Conservation (phyloP, 768 basidiomycete species). For the Lentinula boryana region DNA sequence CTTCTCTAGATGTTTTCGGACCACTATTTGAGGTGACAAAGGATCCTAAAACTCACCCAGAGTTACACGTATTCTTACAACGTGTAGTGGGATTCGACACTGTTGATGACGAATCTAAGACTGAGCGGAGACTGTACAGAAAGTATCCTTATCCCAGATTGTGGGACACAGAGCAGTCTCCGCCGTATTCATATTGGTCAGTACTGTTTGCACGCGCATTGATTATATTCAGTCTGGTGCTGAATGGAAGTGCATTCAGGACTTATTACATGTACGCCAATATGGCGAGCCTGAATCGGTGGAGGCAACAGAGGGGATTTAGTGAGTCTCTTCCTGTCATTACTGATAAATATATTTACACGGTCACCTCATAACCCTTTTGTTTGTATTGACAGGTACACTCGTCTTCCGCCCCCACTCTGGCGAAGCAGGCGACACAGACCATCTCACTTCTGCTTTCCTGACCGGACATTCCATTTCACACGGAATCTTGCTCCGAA, state of each 20-base stretch:
- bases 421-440: constrained; percentile 97
- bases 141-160: constrained; percentile 90
- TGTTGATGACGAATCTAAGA: constrained; percentile 98
- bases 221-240: not conserved
- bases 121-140: constrained; percentile 84
- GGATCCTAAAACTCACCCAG: constrained; percentile 85
- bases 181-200: constrained; percentile 94
- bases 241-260: constrained; percentile 36
- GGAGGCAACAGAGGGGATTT: constrained; percentile 84
- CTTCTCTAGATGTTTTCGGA: constrained; percentile 71
- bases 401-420: constrained; percentile 96
- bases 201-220: constrained; percentile 13
- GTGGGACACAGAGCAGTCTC: constrained; percentile 88
- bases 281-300: constrained; percentile 91
- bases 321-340: constrained; percentile 48
- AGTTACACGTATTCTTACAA: constrained; percentile 92
- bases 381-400: constrained; percentile 52
- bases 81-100: constrained; percentile 95
- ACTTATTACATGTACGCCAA: constrained; percentile 98
- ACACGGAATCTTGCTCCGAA: constrained; percentile 96
- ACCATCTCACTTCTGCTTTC: constrained; percentile 95
- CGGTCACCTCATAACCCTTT: not conserved
- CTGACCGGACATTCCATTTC: constrained; percentile 97
- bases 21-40: constrained; percentile 96
- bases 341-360: not conserved